Evolutionary conservation across 2,329 filamentous ascomycete species (phyloP).

Genomic region (Simplicillium aogashimaense): DNA sequence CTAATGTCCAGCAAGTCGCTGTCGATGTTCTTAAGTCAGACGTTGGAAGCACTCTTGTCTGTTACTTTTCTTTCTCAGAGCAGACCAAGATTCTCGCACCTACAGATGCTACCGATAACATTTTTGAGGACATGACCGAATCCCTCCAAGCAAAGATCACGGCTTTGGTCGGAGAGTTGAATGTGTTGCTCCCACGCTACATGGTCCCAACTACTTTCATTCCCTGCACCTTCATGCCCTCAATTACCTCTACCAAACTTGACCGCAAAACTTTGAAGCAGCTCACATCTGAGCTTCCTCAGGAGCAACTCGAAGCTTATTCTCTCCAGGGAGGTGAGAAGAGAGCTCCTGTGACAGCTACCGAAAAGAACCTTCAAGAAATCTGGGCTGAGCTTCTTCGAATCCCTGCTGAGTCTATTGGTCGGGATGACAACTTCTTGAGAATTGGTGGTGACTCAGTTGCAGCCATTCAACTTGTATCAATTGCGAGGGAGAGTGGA

Average conservation of each 20-base stretch:
- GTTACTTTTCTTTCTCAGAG: background rate
- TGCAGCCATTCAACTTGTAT: conserved; percentile 42
- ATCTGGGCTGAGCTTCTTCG: background rate
- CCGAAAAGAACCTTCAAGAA: background rate
- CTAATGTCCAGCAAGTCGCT: background rate
- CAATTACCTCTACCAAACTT: background rate
- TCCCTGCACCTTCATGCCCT: conserved; percentile 38
- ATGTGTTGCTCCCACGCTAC: background rate
- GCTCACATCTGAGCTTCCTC: too few relatives aligned
- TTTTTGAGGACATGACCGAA: background rate
- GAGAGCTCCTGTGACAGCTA: background rate
- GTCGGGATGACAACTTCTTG: conserved; percentile 42
- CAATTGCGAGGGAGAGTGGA: conserved; percentile 31
- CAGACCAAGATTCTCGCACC: too few relatives aligned
- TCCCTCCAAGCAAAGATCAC: background rate
- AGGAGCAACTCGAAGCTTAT: background rate
- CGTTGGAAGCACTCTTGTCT: background rate
- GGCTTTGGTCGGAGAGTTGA: background rate
- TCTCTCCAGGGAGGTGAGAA: background rate
- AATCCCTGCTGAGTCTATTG: conserved; percentile 19
- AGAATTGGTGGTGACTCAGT: conserved; percentile 43
- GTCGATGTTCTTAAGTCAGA: background rate
- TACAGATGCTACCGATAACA: background rate
- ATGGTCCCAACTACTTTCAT: conserved; percentile 17
- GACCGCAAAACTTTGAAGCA: background rate